phyloP scores from a whole-genome alignment of 176 grass and related monocot species.

The Musa itinerans region DNA sequence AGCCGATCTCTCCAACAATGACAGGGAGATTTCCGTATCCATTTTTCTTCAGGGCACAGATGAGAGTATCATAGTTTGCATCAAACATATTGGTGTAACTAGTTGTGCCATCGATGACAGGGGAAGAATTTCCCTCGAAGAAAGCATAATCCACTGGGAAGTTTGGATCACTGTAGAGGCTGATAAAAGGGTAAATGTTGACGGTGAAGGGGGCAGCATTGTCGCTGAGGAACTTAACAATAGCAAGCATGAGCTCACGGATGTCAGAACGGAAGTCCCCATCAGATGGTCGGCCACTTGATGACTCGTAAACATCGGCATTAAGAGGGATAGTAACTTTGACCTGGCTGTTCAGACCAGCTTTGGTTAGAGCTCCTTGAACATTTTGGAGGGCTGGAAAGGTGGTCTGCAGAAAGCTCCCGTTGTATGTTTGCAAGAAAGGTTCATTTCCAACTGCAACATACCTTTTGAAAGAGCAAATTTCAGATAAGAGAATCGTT shows the following conservation, averaged over 20 bases:
- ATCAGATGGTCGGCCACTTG: neutral
- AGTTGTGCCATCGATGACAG: neutral
- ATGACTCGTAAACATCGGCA: neutral
- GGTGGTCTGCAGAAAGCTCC: neutral
- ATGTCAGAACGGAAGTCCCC: conserved; percentile 3
- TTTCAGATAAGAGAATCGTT: neutral
- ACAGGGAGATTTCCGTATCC: neutral
- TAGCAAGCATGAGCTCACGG: neutral
- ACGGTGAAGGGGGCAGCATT: neutral
- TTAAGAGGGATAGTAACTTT: neutral
- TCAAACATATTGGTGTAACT: neutral
- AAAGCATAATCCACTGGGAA: conserved; percentile 2
- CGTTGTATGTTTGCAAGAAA: neutral
- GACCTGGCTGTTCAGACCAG: neutral
- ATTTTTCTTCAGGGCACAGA: neutral
- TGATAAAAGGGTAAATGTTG: conserved; percentile 2
- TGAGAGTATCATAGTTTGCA: neutral
- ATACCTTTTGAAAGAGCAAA: neutral
- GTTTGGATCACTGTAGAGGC: conserved; percentile 2
- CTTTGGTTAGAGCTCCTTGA: neutral
- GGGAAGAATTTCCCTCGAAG: neutral
- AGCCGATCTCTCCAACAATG: neutral
- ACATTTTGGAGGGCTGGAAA: neutral
- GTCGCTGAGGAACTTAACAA: neutral
- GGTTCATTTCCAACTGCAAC: conserved; percentile 8